Evolutionary conservation across 805 yeast species (phyloP).

Genomic region (Jamesozyma jinghongensis): DNA sequence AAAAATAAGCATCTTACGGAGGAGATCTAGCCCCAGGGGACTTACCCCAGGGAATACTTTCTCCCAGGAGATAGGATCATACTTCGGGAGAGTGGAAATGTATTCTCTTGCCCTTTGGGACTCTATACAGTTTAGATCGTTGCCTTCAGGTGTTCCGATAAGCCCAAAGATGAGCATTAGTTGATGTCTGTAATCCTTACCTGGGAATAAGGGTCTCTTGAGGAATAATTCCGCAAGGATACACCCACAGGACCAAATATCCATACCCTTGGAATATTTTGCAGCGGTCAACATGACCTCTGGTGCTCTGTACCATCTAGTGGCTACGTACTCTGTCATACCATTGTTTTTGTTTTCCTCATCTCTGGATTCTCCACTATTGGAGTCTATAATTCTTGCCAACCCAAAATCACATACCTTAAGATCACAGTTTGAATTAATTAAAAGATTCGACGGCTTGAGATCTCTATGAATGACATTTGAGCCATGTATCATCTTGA

Average conservation of each 20-base stretch:
- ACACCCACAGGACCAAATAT: slow-evolving; percentile 96
- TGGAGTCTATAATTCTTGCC: slow-evolving; percentile 41
- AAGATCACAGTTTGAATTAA: slow-evolving; percentile 88
- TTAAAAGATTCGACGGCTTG: slow-evolving; percentile 77
- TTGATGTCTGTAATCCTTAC: slow-evolving; percentile 89
- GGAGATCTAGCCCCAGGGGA: slow-evolving; percentile 59
- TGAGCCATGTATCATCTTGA: slow-evolving; percentile 88
- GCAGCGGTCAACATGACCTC: slow-evolving; percentile 94
- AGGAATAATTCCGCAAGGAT: slow-evolving; percentile 83
- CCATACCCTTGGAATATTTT: slow-evolving; percentile 89
- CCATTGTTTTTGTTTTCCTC: slow-evolving; percentile 16
- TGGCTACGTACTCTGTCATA: slow-evolving; percentile 96
- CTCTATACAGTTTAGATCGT: slow-evolving; percentile 65
- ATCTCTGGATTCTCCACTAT: slow-evolving; percentile 21
- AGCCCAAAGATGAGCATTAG: slow-evolving; percentile 74
- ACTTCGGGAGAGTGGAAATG: slow-evolving; percentile 67
- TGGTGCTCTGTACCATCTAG: slow-evolving; percentile 97
- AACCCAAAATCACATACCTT: slow-evolving; percentile 93
- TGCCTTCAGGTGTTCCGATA: slow-evolving; percentile 79
- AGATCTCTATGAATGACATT: slow-evolving; percentile 89
- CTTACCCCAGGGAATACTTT: slow-evolving; percentile 41
- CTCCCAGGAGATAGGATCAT: slow-evolving; percentile 20
- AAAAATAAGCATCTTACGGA: slow-evolving; percentile 65
- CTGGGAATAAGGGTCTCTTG: slow-evolving; percentile 86
- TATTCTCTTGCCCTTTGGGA: slow-evolving; percentile 84